Evolutionary conservation across 73 alveolate genomes (phyloP).

Genomic region (Paramecium sonneborni): DNA sequence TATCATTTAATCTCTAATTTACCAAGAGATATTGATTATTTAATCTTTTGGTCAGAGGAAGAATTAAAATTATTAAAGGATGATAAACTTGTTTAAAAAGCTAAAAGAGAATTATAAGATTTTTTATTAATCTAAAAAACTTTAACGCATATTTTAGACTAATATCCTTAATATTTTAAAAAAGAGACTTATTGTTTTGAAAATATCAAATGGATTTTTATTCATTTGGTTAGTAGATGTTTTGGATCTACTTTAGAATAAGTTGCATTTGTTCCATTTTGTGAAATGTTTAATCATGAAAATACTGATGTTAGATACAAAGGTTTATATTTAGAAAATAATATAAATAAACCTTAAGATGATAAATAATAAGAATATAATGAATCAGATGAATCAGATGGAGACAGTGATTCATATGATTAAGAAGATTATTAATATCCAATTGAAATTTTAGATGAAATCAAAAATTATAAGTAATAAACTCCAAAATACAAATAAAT

Average conservation of each 20-base stretch:
- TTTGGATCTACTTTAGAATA: conserved; percentile 60
- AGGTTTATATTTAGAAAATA: neutral
- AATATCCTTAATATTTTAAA: conserved; percentile 54
- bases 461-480: neutral
- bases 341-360: neutral
- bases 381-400: conserved; percentile 43
- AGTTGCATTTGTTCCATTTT: conserved; percentile 62
- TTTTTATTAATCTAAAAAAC: neutral
- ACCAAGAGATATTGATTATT: conserved; percentile 60
- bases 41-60: conserved; percentile 63
- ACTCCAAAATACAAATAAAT: conserved; percentile 9
- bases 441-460: neutral
- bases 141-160: neutral
- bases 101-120: neutral
- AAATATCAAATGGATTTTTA: conserved; percentile 61
- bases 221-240: conserved; percentile 64
- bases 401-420: neutral
- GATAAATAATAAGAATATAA: neutral
- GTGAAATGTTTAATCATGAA: conserved; percentile 66
- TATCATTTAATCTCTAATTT: conserved; percentile 58
- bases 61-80: conserved; percentile 43
- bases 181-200: conserved; percentile 49
- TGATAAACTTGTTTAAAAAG: neutral
- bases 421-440: conserved; percentile 28
- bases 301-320: conserved; percentile 53